These are phyloP conservation scores for Sugiyamaella floridensis DNA, from an alignment of 805 yeast genomes.

Conservation along the genomic window DNA sequence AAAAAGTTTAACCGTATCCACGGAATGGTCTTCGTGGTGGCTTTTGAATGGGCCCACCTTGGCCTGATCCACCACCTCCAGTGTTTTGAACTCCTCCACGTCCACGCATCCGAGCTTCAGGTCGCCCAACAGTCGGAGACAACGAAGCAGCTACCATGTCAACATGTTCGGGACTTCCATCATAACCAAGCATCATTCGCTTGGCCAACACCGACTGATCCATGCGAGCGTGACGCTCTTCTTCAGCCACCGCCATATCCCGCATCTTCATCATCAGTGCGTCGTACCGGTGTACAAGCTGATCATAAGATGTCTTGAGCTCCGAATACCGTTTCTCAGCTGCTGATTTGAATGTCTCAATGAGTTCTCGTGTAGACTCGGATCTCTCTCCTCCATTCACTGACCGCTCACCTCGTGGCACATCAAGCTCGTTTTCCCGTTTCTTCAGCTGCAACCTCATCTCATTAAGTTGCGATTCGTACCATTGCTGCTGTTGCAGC, in stretches of 20 bases:
- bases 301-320: constrained; percentile 25
- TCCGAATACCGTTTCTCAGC: constrained; percentile 18
- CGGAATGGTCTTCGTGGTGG: neutral
- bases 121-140: neutral
- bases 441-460: constrained; percentile 6
- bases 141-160: neutral
- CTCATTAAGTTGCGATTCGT: constrained; percentile 11
- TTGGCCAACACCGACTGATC: constrained; percentile 11
- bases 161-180: constrained; percentile 5
- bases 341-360: constrained; percentile 14
- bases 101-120: constrained; percentile 14
- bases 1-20: neutral
- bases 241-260: constrained; percentile 21
- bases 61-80: neutral
- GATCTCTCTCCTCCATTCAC: neutral
- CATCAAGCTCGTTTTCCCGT: constrained; percentile 11
- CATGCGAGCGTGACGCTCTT: constrained; percentile 18
- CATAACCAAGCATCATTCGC: constrained; percentile 13
- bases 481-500: constrained; percentile 5
- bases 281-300: constrained; percentile 21
- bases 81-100: constrained; percentile 20
- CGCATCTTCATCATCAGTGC: constrained; percentile 24
- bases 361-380: constrained; percentile 11
- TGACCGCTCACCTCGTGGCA: constrained; percentile 7
- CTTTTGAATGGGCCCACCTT: neutral